A percentile compares a stretch with the other conserved stretches of the same genome.
Evolutionary conservation across 306 rosid genomes (phyloP).

Genomic region (Ziziphus jujuba): DNA sequence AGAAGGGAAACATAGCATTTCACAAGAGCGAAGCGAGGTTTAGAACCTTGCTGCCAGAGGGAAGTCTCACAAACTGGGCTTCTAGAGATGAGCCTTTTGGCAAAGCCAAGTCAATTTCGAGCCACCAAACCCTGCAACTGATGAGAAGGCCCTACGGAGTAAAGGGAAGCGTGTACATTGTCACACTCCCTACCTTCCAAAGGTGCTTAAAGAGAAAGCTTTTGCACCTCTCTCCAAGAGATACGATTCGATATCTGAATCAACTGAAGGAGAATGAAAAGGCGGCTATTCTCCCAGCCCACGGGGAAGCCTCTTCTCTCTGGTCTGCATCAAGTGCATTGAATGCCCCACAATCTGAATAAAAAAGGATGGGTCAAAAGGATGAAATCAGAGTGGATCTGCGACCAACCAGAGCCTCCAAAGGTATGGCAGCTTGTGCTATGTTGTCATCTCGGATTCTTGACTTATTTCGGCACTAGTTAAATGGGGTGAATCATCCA

Average conservation of each 20-base stretch:
- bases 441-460: not conserved
- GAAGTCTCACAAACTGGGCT: no score
- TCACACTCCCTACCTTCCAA: not conserved
- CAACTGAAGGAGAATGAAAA: not conserved
- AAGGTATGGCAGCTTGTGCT: not conserved
- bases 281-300: not conserved
- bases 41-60: not conserved
- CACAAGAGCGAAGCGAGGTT: slow-evolving; percentile 15
- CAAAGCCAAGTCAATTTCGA: no score
- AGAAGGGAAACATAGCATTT: slow-evolving; percentile 14
- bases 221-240: slow-evolving; percentile 1
- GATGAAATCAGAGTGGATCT: not conserved
- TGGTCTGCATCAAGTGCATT: not conserved
- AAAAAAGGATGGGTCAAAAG: not conserved
- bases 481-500: slow-evolving; percentile 4
- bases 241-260: not conserved
- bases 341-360: not conserved
- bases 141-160: slow-evolving; percentile 1
- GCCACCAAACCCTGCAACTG: no score
- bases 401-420: not conserved
- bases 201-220: slow-evolving; percentile 1
- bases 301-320: not conserved
- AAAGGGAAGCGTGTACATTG: slow-evolving; percentile 8
- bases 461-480: slow-evolving; percentile 8
- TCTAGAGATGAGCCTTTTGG: no score